Base-by-base conservation (phyloP, 768 basidiomycete genomes). In the Boletales sp. region DNA sequence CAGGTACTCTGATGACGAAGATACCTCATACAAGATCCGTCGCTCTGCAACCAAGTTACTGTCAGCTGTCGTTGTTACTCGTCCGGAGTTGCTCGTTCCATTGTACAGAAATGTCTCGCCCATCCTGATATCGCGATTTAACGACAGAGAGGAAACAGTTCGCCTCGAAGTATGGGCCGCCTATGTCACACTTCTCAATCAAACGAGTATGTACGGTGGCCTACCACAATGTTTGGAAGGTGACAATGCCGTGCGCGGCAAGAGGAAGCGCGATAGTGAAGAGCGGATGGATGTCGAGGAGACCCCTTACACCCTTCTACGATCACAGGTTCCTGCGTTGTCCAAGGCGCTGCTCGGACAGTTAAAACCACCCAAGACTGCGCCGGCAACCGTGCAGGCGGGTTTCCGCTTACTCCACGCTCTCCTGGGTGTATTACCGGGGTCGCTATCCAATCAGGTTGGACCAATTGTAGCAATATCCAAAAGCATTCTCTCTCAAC, bases 1-100 rank as follows among this genome's bases (percentile, higher is more conserved):
- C 56, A 94, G 91, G 55, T 97, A 96, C 67, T 93, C 92, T 7
- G 96, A 99, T 59, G 96, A 99, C 50, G 96, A 98, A 67, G 96
- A 99, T 63, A 90, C 89, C 11, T 97, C 95, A 0, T 98, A 96
- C 80, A 97, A 97, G 69, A 91, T 96, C 50, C 87, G 96, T 56
- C 84, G 96, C 40, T 86, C 91, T 8, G 87, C 96, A 8, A 92
- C 94, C 15, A 97, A 97, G 66, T 74, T 98, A 4, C 77, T 98
- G 14, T 74, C 85, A 28, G 87, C 90, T 7, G 74, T 96, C 42
- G 85, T 98, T 50, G 83, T 81, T 12, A 98, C 95, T 2, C 89
- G 94, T 21, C 91, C 94, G 1, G 96, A 97, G 62, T 77, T 93
- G 2, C 77, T 97, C 18, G 69, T 75, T 13, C 72, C 83, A 2